phyloP scores from a whole-genome alignment of 2,329 filamentous ascomycete species.

The Cercospora sojina region DNA sequence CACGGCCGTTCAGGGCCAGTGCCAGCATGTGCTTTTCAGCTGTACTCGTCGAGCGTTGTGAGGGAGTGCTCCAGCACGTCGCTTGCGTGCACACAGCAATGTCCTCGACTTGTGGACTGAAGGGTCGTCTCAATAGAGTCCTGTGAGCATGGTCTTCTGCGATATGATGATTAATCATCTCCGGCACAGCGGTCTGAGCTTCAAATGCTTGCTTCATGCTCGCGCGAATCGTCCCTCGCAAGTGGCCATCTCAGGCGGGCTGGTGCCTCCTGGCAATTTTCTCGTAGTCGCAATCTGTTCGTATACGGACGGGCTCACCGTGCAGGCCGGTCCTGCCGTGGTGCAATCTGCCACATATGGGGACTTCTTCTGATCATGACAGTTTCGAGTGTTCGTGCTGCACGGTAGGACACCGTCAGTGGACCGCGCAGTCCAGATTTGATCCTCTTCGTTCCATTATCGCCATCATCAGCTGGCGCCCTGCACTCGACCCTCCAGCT shows the following conservation, averaged over 20 bases:
- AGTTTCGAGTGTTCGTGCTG: not conserved
- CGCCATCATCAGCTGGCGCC: not conserved
- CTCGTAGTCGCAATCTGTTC: not conserved
- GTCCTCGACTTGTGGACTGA: not conserved
- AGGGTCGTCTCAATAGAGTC: not conserved
- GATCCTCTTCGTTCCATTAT: not conserved
- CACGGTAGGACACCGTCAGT: not conserved
- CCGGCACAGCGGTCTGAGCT: not conserved
- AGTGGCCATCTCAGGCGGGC: not conserved
- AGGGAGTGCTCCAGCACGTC: not conserved
- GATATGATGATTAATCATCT: not conserved
- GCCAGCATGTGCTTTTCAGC: not conserved
- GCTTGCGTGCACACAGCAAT: not conserved
- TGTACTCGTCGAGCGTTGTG: not conserved
- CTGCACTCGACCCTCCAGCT: conserved; percentile 16
- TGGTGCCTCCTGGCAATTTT: not conserved
- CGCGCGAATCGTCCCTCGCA: not conserved
- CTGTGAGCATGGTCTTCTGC: not conserved
- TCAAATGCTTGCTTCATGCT: not conserved
- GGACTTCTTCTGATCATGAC: not conserved
- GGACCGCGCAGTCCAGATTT: not conserved
- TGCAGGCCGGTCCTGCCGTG: not conserved
- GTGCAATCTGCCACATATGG: not conserved
- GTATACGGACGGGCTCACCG: not conserved
- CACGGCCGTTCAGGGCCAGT: not conserved